Conservation (phyloP, 2,329 filamentous ascomycete genomes). For the Pseudofabraea citricarpa region DNA sequence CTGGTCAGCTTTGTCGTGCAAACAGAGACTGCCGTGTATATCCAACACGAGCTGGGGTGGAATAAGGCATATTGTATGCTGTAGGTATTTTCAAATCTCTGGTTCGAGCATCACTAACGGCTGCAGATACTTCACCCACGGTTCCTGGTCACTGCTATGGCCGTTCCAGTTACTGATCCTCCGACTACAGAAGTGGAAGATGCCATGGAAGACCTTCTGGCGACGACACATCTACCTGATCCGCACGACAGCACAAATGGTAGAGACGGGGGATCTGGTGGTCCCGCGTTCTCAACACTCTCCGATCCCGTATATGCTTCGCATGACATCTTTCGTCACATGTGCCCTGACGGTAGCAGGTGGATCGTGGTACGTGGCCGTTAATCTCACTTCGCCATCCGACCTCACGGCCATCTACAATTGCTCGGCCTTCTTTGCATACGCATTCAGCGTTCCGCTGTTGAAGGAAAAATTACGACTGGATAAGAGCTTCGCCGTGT, state of each 20-base stretch:
- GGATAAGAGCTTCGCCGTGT: slow-evolving; percentile 83
- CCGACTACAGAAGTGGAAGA: slow-evolving; percentile 70
- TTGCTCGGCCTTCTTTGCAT: slow-evolving; percentile 97
- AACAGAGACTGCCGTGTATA: slow-evolving; percentile 92
- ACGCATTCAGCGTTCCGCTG: slow-evolving; percentile 90
- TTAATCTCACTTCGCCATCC: slow-evolving; percentile 86
- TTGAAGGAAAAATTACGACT: slow-evolving; percentile 77
- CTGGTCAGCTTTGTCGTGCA: slow-evolving; percentile 87
- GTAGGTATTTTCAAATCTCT: slow-evolving; percentile 40
- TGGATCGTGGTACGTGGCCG: slow-evolving; percentile 91
- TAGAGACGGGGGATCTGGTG: slow-evolving; percentile 72
- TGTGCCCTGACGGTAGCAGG: slow-evolving; percentile 84
- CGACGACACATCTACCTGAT: slow-evolving; percentile 61
- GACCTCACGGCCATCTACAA: slow-evolving; percentile 99
- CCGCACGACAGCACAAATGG: slow-evolving; percentile 73
- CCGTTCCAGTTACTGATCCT: slow-evolving; percentile 77
- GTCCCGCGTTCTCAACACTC: slow-evolving; percentile 47
- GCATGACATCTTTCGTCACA: slow-evolving; percentile 77
- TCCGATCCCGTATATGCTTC: slow-evolving; percentile 69
- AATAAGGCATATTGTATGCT: slow-evolving; percentile 99
- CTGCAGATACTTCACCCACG: slow-evolving; percentile 76
- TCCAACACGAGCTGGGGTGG: slow-evolving; percentile 89
- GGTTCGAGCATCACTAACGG: slow-evolving; percentile 4
- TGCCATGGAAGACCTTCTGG: slow-evolving; percentile 85
- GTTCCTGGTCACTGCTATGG: slow-evolving; percentile 89